Percentiles rank a stretch among this genome's conserved stretches.
Conservation (phyloP, 2,329 filamentous ascomycete genomes). For the Dothiorella sarmentorum region DNA sequence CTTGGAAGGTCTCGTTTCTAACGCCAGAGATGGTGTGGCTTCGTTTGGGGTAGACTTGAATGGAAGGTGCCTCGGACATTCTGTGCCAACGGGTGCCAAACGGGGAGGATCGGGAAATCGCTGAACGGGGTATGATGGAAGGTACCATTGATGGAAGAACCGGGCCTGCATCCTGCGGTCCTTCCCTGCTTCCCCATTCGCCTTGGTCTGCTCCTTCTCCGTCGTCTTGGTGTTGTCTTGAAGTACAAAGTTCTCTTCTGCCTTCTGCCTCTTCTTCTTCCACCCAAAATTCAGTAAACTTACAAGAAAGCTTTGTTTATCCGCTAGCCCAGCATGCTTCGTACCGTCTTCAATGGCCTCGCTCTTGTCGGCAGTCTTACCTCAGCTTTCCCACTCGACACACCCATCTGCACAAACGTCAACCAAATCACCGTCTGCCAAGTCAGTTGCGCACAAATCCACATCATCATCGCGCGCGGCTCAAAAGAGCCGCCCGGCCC, state of each 20-base stretch:
- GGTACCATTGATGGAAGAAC: no score
- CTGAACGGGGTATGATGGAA: no score
- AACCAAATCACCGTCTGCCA: background rate
- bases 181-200: background rate
- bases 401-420: background rate
- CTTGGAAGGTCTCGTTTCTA: background rate
- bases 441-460: background rate
- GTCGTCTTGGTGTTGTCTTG: no score
- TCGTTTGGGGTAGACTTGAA: background rate
- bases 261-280: background rate
- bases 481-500: background rate
- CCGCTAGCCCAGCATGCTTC: background rate
- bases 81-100: no score
- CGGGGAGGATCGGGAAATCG: no score
- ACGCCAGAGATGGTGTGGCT: background rate
- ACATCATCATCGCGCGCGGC: slow-evolving; percentile 7
- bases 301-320: no score
- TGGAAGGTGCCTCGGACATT: background rate
- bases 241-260: background rate
- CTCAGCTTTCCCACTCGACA: background rate
- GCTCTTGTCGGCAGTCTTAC: background rate
- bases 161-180: background rate
- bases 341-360: background rate
- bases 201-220: no score
- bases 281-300: no score